Evolutionary conservation across 169 alveolate species (phyloP).

Genomic region (Toxoplasma gondii): DNA sequence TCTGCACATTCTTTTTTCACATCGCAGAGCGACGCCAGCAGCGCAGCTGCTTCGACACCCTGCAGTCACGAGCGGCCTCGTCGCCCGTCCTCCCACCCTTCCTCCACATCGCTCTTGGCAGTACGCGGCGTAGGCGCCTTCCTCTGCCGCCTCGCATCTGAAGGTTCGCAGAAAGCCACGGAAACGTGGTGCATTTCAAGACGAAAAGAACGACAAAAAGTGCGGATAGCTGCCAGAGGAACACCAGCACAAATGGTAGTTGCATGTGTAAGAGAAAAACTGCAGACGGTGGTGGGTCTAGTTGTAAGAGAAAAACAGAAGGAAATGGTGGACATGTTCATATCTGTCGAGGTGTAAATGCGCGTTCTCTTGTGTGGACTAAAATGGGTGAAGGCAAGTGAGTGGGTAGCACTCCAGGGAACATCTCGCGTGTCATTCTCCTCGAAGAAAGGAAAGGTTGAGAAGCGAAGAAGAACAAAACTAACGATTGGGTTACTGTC

Average conservation of each 20-base stretch:
- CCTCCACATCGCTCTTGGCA: constrained; percentile 22
- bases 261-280: not conserved
- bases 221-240: not conserved
- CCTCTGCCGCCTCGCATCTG: constrained; percentile 13
- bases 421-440: too few species aligned
- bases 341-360: not conserved
- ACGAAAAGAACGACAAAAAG: not conserved
- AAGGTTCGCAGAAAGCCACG: not conserved
- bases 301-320: not conserved
- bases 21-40: not conserved
- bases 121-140: constrained; percentile 38
- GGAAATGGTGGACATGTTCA: not conserved
- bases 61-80: not conserved
- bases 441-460: too few species aligned
- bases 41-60: not conserved
- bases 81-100: not conserved
- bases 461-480: too few species aligned
- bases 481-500: too few species aligned
- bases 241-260: not conserved
- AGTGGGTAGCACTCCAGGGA: too few species aligned
- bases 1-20: not conserved
- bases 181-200: not conserved
- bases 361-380: too few species aligned
- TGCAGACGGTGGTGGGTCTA: too few species aligned
- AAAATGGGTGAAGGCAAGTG: too few species aligned